phyloP scores from a whole-genome alignment of 192 early-diverging fungal genomes.

The Thamnidium elegans region DNA sequence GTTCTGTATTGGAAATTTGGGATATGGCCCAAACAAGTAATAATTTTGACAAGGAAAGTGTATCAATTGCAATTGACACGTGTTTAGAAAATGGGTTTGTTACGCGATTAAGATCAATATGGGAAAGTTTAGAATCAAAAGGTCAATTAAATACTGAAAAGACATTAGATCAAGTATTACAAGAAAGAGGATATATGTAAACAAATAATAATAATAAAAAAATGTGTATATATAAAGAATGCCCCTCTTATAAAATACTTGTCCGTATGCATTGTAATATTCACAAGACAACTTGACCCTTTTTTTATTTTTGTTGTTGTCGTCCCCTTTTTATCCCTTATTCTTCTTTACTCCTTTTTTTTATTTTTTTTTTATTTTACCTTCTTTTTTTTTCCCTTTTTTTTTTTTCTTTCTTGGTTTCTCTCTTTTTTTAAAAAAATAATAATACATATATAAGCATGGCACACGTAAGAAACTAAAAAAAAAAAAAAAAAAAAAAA shows the following conservation, averaged over 20 bases:
- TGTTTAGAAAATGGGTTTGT: slow-evolving; percentile 19
- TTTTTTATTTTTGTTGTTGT: background rate
- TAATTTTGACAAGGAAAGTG: slow-evolving; percentile 14
- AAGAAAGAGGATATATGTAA: too few relatives aligned
- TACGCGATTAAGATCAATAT: too few relatives aligned
- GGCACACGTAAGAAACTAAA: slow-evolving; percentile 26
- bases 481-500: slow-evolving; percentile 1
- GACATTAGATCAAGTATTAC: too few relatives aligned
- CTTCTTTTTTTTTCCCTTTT: background rate
- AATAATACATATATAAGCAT: slow-evolving; percentile 19
- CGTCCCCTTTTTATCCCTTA: background rate
- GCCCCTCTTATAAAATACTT: background rate
- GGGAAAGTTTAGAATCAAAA: too few relatives aligned
- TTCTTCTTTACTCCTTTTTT: background rate
- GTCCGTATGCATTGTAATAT: background rate
- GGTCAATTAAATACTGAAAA: too few relatives aligned
- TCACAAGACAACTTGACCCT: background rate
- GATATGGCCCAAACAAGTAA: slow-evolving; percentile 3
- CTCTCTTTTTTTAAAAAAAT: slow-evolving; percentile 5
- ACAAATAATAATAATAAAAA: background rate
- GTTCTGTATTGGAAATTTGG: slow-evolving; percentile 29
- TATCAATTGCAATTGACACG: slow-evolving; percentile 24
- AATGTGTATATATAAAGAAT: background rate
- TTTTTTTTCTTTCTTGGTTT: background rate
- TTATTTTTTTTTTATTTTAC: background rate